Conservation (phyloP, 306 rosid genomes). For the Cucurbita moschata region DNA sequence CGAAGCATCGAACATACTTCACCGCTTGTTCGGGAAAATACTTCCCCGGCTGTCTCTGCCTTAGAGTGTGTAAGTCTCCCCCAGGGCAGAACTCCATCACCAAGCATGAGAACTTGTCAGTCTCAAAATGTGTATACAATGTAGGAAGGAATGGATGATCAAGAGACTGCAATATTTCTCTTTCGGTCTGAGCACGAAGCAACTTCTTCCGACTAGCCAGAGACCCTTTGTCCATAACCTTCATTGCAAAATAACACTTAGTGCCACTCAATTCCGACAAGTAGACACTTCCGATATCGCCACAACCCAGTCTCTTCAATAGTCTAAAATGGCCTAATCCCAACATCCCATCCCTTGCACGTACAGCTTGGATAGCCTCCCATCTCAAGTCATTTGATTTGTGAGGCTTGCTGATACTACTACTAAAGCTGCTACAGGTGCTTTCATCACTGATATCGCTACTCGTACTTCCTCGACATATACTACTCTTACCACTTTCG, state of each 20-base stretch:
- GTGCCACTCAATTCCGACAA: constrained; percentile 93
- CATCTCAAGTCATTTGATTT: constrained; percentile 94
- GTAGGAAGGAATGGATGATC: constrained; percentile 98
- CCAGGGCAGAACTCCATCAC: constrained; percentile 99
- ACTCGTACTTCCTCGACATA: constrained; percentile 80
- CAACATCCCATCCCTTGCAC: constrained; percentile 63
- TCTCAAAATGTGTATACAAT: constrained; percentile 84
- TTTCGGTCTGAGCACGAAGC: constrained; percentile 95
- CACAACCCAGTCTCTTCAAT: constrained; percentile 89
- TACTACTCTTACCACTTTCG: constrained; percentile 15
- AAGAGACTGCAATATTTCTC: constrained; percentile 85
- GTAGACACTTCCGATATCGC: constrained; percentile 95
- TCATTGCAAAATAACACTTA: constrained; percentile 91
- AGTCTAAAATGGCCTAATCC: constrained; percentile 90
- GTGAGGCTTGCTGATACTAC: constrained; percentile 85
- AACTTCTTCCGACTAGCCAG: constrained; percentile 87
- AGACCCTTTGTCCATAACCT: constrained; percentile 98
- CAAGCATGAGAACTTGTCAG: constrained; percentile 94
- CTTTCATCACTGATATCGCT: constrained; percentile 95
- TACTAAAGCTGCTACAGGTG: constrained; percentile 89
- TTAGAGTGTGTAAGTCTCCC: constrained; percentile 86
- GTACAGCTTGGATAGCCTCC: constrained; percentile 91
- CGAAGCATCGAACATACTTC: constrained; percentile 47
- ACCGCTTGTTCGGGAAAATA: constrained; percentile 98
- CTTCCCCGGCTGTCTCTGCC: constrained; percentile 98